These are phyloP conservation scores for Penicillium thymicola DNA, from an alignment of 2,329 filamentous ascomycete species.

Conservation along the genomic window DNA sequence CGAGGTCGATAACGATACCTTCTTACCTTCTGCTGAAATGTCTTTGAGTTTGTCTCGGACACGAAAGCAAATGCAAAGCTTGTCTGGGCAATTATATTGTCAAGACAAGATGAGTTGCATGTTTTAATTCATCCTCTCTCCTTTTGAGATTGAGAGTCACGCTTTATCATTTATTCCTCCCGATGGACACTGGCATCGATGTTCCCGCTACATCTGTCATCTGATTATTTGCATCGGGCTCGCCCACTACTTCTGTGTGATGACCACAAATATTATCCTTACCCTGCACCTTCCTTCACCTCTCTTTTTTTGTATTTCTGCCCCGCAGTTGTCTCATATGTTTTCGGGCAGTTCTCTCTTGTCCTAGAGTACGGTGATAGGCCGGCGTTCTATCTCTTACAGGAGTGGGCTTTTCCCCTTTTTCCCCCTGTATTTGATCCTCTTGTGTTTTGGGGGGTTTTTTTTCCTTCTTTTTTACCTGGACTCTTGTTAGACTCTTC, in stretches of 20 bases:
- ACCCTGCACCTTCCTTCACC: background rate
- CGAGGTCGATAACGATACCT: constrained; percentile 13
- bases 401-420: background rate
- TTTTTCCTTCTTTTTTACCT: background rate
- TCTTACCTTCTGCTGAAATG: background rate
- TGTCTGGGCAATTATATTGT: background rate
- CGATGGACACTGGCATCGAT: background rate
- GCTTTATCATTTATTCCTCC: constrained; percentile 2
- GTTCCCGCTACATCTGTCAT: background rate
- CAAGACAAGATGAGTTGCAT: constrained; percentile 1
- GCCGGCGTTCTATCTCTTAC: constrained; percentile 17
- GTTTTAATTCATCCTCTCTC: constrained; percentile 3
- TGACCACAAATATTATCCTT: constrained; percentile 13
- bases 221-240: constrained; percentile 11
- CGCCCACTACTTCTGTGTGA: constrained; percentile 10
- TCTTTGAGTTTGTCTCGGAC: background rate
- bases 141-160: constrained; percentile 5
- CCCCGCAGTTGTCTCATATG: constrained; percentile 10
- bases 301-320: constrained; percentile 1
- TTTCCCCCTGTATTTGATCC: constrained; percentile 1
- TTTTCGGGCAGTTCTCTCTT: constrained; percentile 11
- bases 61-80: constrained; percentile 4
- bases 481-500: constrained; percentile 1
- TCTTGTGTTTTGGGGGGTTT: background rate
- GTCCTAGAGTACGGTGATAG: constrained; percentile 17